These are phyloP conservation scores for Aspergillus fumigatiaffinis DNA, from an alignment of 2,329 filamentous ascomycete species.

Conservation along the genomic window DNA sequence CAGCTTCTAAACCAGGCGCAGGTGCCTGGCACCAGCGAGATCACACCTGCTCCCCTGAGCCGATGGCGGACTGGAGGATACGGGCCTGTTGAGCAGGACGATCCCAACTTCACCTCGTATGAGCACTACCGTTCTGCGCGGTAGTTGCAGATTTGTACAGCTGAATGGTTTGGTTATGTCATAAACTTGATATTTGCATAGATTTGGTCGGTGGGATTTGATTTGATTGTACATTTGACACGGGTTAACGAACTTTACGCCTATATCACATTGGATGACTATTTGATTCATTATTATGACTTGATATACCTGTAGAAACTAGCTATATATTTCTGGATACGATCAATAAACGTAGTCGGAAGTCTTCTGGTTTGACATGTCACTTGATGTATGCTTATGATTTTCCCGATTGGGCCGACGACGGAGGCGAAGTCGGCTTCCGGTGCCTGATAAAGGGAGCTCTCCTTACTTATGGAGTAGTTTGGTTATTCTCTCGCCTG, in stretches of 20 bases:
- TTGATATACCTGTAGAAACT: not conserved
- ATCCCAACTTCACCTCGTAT: slow-evolving; percentile 30
- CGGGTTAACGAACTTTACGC: not conserved
- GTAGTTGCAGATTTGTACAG: slow-evolving; percentile 6
- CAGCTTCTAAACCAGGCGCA: slow-evolving; percentile 37
- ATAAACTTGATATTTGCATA: not conserved
- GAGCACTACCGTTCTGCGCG: slow-evolving; percentile 28
- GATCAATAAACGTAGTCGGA: not conserved
- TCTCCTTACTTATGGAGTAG: not conserved
- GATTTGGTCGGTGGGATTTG: not conserved
- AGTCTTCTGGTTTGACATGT: too few species aligned
- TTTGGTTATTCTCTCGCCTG: not conserved
- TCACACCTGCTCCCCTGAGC: slow-evolving; percentile 20
- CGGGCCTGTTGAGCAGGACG: slow-evolving; percentile 36
- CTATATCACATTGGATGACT: not conserved
- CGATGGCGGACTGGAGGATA: slow-evolving; percentile 36
- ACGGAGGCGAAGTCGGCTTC: not conserved
- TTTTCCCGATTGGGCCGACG: slow-evolving; percentile 11
- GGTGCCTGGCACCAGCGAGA: slow-evolving; percentile 21
- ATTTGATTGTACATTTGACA: not conserved
- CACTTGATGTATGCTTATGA: slow-evolving; percentile 5
- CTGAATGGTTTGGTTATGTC: not conserved
- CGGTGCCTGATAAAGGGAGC: not conserved
- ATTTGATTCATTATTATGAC: not conserved
- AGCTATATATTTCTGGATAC: slow-evolving; percentile 1